Conservation (phyloP, 2,329 filamentous ascomycete genomes). For the Neopestalotiopsis sp. region DNA sequence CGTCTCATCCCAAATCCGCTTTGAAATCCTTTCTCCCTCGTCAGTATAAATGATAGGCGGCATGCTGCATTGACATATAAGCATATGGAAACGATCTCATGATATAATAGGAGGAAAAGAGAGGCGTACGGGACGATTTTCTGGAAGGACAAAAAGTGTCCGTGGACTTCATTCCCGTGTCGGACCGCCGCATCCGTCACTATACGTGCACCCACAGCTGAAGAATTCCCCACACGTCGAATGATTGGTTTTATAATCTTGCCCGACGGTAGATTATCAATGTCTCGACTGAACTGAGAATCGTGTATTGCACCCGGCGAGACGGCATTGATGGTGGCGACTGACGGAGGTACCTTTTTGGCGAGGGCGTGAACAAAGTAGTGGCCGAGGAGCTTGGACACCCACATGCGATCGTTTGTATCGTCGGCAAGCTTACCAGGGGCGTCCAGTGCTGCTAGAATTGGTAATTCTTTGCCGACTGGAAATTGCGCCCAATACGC, state of each 20-base stretch:
- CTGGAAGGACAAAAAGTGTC: conserved; percentile 25
- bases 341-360: conserved; percentile 27
- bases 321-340: conserved; percentile 26
- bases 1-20: conserved; percentile 30
- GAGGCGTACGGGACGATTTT: conserved; percentile 23
- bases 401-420: conserved; percentile 23
- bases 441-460: conserved; percentile 25
- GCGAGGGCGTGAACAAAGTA: conserved; percentile 38
- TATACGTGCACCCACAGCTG: conserved; percentile 23
- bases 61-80: conserved; percentile 21
- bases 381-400: conserved; percentile 37
- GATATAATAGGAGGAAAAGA: background rate
- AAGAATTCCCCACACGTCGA: conserved; percentile 17
- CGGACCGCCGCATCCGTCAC: conserved; percentile 22
- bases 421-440: conserved; percentile 18
- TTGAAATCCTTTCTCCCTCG: conserved; percentile 22
- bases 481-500: conserved; percentile 2
- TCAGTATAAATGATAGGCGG: conserved; percentile 25
- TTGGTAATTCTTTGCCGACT: background rate
- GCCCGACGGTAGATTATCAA: conserved; percentile 17
- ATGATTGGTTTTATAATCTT: conserved; percentile 13
- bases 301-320: conserved; percentile 24
- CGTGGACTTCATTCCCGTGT: conserved; percentile 23
- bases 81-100: too few relatives aligned
- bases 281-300: conserved; percentile 23